Conservation (phyloP, 2,329 filamentous ascomycete species). For the Penicillium sp. region DNA sequence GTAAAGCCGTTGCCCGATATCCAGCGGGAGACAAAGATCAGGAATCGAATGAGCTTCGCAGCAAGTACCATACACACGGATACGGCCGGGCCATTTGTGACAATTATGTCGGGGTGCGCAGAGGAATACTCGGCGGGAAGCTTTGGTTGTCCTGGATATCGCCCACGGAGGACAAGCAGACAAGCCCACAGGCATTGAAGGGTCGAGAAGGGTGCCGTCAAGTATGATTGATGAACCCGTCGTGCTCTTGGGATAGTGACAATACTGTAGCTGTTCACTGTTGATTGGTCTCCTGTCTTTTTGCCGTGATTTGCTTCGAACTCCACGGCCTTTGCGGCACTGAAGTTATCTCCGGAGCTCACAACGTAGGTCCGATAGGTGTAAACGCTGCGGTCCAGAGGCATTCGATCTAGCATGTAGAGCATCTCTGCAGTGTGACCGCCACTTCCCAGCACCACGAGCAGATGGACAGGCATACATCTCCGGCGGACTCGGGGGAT, state of each 20-base stretch:
- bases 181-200: conserved; percentile 64
- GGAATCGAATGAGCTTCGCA: conserved; percentile 55
- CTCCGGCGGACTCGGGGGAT: conserved; percentile 31
- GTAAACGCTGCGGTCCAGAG: conserved; percentile 47
- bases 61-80: conserved; percentile 71
- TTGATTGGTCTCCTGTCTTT: conserved; percentile 12
- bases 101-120: conserved; percentile 67
- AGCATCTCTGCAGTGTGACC: conserved; percentile 96
- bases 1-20: conserved; percentile 11
- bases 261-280: conserved; percentile 54
- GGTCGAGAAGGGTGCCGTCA: conserved; percentile 68
- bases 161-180: conserved; percentile 53
- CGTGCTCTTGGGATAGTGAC: conserved; percentile 71
- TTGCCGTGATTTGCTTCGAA: conserved; percentile 54
- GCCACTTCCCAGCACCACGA: conserved; percentile 85
- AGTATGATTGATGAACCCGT: conserved; percentile 74
- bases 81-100: conserved; percentile 86
- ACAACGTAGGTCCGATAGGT: conserved; percentile 77
- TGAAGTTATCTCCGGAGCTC: conserved; percentile 72
- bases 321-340: conserved; percentile 59
- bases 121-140: conserved; percentile 25
- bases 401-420: conserved; percentile 67
- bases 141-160: conserved; percentile 33
- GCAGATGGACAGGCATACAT: conserved; percentile 55
- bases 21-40: conserved; percentile 31